Evolutionary conservation across 2,329 filamentous ascomycete genomes (phyloP).

Genomic region (Neofusicoccum parvum): DNA sequence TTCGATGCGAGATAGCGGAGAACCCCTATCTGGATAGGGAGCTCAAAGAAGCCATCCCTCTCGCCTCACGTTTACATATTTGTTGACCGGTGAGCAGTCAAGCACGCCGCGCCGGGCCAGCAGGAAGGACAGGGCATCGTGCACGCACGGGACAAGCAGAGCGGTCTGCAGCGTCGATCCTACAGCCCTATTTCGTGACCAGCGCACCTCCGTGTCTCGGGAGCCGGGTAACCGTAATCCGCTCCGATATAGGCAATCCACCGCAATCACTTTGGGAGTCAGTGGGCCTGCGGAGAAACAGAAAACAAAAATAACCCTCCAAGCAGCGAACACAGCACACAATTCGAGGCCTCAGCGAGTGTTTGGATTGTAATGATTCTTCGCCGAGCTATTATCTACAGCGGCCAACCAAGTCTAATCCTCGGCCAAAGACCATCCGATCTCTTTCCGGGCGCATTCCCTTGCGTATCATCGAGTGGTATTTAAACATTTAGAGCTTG

Average conservation of each 20-base stretch:
- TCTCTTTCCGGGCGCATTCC: neutral
- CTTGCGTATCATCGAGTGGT: conserved; percentile 15
- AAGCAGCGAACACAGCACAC: neutral
- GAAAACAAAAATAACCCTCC: neutral
- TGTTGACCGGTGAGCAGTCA: neutral
- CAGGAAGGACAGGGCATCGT: neutral
- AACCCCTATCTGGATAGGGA: no score
- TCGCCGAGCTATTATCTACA: conserved; percentile 11
- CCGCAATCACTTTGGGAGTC: neutral
- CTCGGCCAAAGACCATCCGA: neutral
- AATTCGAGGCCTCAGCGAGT: neutral
- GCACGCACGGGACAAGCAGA: neutral
- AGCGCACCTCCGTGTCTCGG: neutral
- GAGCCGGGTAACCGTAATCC: neutral
- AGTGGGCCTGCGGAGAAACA: no score
- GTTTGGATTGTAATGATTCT: conserved; percentile 2
- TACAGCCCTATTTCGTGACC: neutral
- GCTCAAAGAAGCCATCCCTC: no score
- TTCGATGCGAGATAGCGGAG: no score
- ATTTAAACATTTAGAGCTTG: conserved; percentile 40
- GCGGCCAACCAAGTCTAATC: conserved; percentile 1
- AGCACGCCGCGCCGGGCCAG: neutral
- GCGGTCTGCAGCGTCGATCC: neutral
- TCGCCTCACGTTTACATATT: neutral
- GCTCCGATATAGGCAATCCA: neutral